Conservation (phyloP, 306 rosid genomes). For the Sindora glabra region DNA sequence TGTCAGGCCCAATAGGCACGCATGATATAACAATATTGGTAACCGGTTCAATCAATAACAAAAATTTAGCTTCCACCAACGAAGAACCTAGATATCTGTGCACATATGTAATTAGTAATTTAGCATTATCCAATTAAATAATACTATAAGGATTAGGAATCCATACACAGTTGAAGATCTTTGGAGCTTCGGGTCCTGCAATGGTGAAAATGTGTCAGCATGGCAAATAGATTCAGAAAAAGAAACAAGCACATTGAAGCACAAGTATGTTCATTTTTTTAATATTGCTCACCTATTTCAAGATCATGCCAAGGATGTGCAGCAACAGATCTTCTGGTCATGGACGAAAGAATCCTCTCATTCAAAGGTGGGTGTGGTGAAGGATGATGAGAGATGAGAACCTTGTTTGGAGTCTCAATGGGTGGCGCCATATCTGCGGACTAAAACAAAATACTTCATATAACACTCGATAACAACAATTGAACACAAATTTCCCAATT, state of each 20-base stretch:
- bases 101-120: no score
- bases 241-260: background rate
- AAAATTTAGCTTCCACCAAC: no score
- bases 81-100: no score
- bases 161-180: constrained; percentile 83
- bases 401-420: constrained; percentile 47
- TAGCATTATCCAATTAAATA: background rate
- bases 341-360: constrained; percentile 92
- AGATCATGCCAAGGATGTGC: constrained; percentile 99
- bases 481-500: background rate
- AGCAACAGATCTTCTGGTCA: constrained; percentile 90
- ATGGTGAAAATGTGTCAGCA: constrained; percentile 4
- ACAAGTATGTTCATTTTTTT: background rate
- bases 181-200: constrained; percentile 94
- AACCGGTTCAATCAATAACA: no score
- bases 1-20: no score
- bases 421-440: constrained; percentile 66
- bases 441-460: no score
- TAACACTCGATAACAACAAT: no score
- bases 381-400: constrained; percentile 9
- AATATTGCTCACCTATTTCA: constrained; percentile 72
- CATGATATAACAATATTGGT: no score
- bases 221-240: background rate
- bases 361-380: constrained; percentile 70
- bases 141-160: no score